Evolutionary conservation across 2,329 filamentous ascomycete species (phyloP).

Genomic region (Colletotrichum australisinense): DNA sequence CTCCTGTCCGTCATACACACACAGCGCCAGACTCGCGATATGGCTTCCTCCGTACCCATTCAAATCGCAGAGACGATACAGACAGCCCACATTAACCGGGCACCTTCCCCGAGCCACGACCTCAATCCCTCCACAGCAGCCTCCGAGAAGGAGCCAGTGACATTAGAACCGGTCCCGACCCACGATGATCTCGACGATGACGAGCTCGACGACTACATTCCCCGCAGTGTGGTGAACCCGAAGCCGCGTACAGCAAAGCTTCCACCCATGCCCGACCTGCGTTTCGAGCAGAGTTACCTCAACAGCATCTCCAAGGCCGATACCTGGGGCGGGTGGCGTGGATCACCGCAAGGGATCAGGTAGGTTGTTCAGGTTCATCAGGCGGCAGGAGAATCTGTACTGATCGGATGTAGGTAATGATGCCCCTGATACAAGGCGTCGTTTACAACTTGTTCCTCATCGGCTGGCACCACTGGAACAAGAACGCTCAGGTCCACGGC

Average conservation of each 20-base stretch:
- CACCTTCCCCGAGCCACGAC: conserved; percentile 80
- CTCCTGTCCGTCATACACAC: background rate
- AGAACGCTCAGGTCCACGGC: conserved; percentile 80
- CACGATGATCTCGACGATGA: conserved; percentile 59
- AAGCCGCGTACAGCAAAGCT: conserved; percentile 59
- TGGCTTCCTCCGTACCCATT: conserved; percentile 67
- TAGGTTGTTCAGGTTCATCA: conserved; percentile 50
- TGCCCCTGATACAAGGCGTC: conserved; percentile 88
- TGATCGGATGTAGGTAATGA: conserved; percentile 70
- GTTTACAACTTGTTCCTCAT: conserved; percentile 87
- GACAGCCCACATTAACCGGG: conserved; percentile 78
- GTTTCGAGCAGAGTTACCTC: conserved; percentile 98
- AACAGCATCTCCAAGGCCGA: conserved; percentile 86
- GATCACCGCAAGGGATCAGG: conserved; percentile 92
- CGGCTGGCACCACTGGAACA: conserved; percentile 94
- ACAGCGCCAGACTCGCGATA: conserved; percentile 15
- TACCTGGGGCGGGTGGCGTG: conserved; percentile 81
- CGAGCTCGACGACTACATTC: conserved; percentile 71
- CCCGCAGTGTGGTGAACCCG: conserved; percentile 72
- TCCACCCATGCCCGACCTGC: conserved; percentile 83
- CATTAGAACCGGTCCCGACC: conserved; percentile 28
- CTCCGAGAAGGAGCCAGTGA: conserved; percentile 68
- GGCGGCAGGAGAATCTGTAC: background rate
- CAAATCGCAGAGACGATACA: conserved; percentile 85
- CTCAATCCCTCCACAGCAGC: conserved; percentile 83